These are phyloP conservation scores for Thuja plicata DNA, from an alignment of 83 land plant species.

Conservation along the genomic window DNA sequence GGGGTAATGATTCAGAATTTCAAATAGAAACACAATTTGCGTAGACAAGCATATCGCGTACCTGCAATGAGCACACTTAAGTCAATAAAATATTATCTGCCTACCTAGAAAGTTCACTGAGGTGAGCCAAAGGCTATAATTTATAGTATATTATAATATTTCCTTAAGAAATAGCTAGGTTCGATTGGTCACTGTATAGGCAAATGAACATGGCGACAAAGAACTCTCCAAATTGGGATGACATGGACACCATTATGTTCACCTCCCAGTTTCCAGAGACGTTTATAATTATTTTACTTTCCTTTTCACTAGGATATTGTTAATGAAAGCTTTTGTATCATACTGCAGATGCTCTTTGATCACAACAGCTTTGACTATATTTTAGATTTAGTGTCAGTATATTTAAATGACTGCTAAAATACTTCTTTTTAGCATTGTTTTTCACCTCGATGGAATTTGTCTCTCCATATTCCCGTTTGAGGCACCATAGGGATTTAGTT, in stretches of 20 bases:
- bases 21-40: too few species aligned
- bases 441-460: not conserved
- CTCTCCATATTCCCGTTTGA: not conserved
- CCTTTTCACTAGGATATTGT: not conserved
- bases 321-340: not conserved
- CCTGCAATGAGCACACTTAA: too few species aligned
- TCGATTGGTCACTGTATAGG: not conserved
- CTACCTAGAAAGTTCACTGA: too few species aligned
- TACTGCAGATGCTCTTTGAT: not conserved
- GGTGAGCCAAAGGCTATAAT: too few species aligned
- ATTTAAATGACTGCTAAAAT: not conserved
- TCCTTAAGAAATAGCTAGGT: not conserved
- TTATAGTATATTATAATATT: too few species aligned
- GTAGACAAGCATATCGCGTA: too few species aligned
- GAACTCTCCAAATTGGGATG: not conserved
- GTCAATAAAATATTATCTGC: too few species aligned
- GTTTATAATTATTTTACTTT: not conserved
- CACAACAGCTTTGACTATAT: not conserved
- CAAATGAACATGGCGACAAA: too few species aligned
- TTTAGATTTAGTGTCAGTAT: not conserved
- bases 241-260: not conserved
- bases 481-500: not conserved
- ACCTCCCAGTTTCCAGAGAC: not conserved
- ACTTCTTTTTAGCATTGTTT: not conserved
- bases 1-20: too few species aligned